Evolutionary conservation across 2,329 filamentous ascomycete genomes (phyloP).

Genomic region (Calonectria pteridis): DNA sequence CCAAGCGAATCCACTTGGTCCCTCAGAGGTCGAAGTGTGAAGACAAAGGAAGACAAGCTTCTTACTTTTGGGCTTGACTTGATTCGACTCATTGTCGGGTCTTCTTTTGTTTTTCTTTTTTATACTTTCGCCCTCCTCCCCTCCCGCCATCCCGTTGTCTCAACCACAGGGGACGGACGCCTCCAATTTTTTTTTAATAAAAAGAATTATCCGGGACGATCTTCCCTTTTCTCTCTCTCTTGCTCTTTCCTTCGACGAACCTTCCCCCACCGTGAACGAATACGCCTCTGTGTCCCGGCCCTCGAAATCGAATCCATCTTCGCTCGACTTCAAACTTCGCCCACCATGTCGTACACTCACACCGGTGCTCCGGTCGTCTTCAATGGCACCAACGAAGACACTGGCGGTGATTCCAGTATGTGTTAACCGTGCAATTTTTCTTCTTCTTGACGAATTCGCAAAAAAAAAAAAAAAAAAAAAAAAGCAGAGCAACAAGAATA

Average conservation of each 20-base stretch:
- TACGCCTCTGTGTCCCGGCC: neutral
- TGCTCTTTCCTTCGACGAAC: conserved; percentile 8
- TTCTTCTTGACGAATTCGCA: neutral
- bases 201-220: neutral
- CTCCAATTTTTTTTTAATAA: neutral
- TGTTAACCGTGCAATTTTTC: conserved; percentile 1
- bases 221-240: neutral
- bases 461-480: neutral
- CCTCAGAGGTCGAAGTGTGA: neutral
- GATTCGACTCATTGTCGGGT: neutral
- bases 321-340: conserved; percentile 13
- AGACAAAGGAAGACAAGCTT: neutral
- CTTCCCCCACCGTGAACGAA: conserved; percentile 1
- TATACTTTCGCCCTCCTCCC: neutral
- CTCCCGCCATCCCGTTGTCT: neutral
- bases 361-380: conserved; percentile 69
- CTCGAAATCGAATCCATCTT: neutral
- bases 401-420: conserved; percentile 85
- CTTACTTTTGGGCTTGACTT: neutral
- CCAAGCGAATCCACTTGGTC: neutral
- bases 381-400: conserved; percentile 73
- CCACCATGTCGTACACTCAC: conserved; percentile 70
- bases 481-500: neutral
- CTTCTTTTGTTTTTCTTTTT: neutral
- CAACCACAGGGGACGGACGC: neutral